Evolutionary conservation across 139 green algal species (phyloP).

Genomic region (Edaphochlamys debaryana): DNA sequence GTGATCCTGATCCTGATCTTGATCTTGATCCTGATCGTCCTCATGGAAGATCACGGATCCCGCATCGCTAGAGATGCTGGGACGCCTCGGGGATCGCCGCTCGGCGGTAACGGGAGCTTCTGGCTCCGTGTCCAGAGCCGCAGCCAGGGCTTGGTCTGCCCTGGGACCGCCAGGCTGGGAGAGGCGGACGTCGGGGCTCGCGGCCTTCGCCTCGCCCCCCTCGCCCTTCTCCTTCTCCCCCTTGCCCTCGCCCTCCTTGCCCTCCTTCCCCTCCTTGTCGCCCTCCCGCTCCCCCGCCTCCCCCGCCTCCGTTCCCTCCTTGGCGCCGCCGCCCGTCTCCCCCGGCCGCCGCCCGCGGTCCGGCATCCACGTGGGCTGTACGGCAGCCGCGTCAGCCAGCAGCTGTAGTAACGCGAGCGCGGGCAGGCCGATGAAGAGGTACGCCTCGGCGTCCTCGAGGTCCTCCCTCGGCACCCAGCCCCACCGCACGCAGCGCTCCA

Average conservation of each 20-base stretch:
- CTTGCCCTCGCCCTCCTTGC: not conserved
- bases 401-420: constrained; percentile 24
- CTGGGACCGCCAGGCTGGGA: no score
- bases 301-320: not conserved
- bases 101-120: no score
- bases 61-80: not conserved
- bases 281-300: not conserved
- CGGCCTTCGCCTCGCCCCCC: not conserved
- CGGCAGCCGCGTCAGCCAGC: constrained; percentile 22
- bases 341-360: no score
- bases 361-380: constrained; percentile 3
- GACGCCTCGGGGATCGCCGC: not conserved
- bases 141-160: no score
- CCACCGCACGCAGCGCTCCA: not conserved
- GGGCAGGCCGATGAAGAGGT: constrained; percentile 36
- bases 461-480: constrained; percentile 17
- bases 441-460: constrained; percentile 28
- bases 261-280: not conserved
- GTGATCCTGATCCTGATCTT: no score
- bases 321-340: not conserved
- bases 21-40: no score
- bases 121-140: no score
- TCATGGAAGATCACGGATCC: constrained; percentile 1
- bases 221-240: not conserved
- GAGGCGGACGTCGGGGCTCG: no score